Evolutionary conservation across 2,329 filamentous ascomycete species (phyloP).

Genomic region (Exophiala oligosperma): DNA sequence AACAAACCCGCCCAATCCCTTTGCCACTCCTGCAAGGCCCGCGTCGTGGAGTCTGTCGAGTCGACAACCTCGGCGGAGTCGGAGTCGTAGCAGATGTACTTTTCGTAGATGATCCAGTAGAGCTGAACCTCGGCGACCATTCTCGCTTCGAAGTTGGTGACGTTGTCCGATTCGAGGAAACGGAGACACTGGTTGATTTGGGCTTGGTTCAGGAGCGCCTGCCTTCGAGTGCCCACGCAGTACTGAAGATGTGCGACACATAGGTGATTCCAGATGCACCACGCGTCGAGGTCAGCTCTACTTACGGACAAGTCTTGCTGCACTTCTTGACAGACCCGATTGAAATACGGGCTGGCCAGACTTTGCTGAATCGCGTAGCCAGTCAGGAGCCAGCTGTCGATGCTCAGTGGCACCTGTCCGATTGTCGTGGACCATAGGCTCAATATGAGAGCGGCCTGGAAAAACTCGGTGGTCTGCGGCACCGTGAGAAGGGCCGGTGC

Average conservation of each 20-base stretch:
- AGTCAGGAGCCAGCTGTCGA: constrained; percentile 48
- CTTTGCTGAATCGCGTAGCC: constrained; percentile 47
- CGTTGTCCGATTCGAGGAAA: constrained; percentile 39
- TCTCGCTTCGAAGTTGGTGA: constrained; percentile 47
- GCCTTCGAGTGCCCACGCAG: constrained; percentile 45
- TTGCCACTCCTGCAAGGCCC: constrained; percentile 40
- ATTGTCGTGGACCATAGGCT: constrained; percentile 50
- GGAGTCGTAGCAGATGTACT: constrained; percentile 32
- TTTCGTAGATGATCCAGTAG: constrained; percentile 48
- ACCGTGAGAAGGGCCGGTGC: constrained; percentile 36
- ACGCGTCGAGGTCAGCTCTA: constrained; percentile 33
- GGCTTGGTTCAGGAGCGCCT: constrained; percentile 37
- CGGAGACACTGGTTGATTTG: constrained; percentile 42
- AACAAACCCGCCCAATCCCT: constrained; percentile 43
- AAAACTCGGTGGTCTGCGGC: constrained; percentile 45
- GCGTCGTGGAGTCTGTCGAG: constrained; percentile 36
- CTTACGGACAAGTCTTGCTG: constrained; percentile 11
- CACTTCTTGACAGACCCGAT: constrained; percentile 10
- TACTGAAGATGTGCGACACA: constrained; percentile 48
- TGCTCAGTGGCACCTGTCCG: constrained; percentile 44
- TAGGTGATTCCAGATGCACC: constrained; percentile 47
- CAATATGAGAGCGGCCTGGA: constrained; percentile 45
- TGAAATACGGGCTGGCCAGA: constrained; percentile 40
- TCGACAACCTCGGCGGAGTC: constrained; percentile 26
- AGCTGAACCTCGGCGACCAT: constrained; percentile 49